These are phyloP conservation scores for Euptelea pleiosperma DNA, from an alignment of 164 flowering plant species.

Conservation along the genomic window DNA sequence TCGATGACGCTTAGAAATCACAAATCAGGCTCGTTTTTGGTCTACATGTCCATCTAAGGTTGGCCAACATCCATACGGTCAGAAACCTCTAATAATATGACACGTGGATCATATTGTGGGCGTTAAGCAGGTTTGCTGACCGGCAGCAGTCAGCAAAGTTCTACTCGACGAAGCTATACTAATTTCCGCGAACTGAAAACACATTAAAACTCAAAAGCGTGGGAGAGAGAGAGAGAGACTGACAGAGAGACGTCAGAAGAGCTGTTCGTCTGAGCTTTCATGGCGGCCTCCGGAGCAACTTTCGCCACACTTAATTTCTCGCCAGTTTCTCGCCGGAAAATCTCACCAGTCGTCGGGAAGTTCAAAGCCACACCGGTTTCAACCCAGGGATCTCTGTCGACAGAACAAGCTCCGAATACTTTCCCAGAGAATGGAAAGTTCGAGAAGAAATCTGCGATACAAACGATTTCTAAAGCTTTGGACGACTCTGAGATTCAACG, in stretches of 20 bases:
- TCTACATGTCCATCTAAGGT: no score
- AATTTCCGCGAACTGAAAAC: no score
- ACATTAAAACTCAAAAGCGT: no score
- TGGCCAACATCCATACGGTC: no score
- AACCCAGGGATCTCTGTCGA: not conserved
- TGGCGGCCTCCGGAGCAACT: slow-evolving; percentile 13
- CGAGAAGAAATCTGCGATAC: not conserved
- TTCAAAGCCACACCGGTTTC: not conserved
- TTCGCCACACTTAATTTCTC: not conserved
- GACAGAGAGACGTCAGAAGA: no score
- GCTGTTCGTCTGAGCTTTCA: not conserved
- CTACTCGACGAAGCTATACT: no score
- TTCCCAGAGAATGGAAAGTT: not conserved
- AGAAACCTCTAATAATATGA: no score
- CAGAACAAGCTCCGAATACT: not conserved
- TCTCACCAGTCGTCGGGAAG: slow-evolving; percentile 1
- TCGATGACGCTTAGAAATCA: no score
- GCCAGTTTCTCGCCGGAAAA: not conserved
- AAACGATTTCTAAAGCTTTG: not conserved
- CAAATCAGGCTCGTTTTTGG: no score
- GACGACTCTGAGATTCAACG: slow-evolving; percentile 16
- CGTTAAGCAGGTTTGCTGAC: no score
- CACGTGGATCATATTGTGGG: no score
- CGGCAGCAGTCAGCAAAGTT: no score
- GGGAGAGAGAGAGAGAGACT: slow-evolving; percentile 5